phyloP scores from a whole-genome alignment of 495 filamentous ascomycete species.

The Penicillium cosmopolitanum region DNA sequence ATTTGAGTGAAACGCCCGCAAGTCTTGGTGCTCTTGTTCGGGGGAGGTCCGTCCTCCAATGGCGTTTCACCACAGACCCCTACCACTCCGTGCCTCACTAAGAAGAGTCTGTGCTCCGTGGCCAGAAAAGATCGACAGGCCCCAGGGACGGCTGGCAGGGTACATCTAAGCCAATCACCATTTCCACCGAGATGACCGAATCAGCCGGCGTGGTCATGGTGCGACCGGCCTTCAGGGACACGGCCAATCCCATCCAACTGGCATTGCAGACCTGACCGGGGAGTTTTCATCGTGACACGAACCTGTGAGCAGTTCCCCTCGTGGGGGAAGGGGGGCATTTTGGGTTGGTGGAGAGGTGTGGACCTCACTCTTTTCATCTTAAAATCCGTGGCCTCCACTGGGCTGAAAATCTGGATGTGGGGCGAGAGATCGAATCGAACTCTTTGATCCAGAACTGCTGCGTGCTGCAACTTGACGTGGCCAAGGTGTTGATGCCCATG shows the following conservation, averaged over 20 bases:
- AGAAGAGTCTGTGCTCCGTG: constrained; percentile 25
- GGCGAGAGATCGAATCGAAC: constrained; percentile 2
- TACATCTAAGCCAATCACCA: constrained; percentile 19
- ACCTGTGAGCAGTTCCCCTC: constrained; percentile 7
- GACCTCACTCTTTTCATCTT: neutral
- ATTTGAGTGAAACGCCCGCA: constrained; percentile 26
- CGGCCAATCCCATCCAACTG: constrained; percentile 1
- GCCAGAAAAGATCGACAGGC: constrained; percentile 23
- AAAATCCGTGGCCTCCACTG: constrained; percentile 1
- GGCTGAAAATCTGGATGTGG: neutral
- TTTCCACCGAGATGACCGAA: constrained; percentile 8
- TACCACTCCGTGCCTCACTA: constrained; percentile 12
- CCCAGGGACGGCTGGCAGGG: constrained; percentile 19
- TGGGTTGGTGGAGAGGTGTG: constrained; percentile 6
- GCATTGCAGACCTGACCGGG: neutral
- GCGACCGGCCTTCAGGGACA: constrained; percentile 23
- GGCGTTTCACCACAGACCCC: constrained; percentile 27
- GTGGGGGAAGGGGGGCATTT: constrained; percentile 1
- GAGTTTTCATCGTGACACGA: constrained; percentile 2
- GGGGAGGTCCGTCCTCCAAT: constrained; percentile 5
- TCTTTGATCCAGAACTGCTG: neutral
- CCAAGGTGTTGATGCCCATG: neutral
- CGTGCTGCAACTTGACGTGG: neutral
- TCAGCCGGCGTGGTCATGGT: constrained; percentile 21
- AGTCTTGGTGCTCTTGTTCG: constrained; percentile 10